These are phyloP conservation scores for Bathelium albidoporum DNA, from an alignment of 495 filamentous ascomycete genomes.

Conservation along the genomic window DNA sequence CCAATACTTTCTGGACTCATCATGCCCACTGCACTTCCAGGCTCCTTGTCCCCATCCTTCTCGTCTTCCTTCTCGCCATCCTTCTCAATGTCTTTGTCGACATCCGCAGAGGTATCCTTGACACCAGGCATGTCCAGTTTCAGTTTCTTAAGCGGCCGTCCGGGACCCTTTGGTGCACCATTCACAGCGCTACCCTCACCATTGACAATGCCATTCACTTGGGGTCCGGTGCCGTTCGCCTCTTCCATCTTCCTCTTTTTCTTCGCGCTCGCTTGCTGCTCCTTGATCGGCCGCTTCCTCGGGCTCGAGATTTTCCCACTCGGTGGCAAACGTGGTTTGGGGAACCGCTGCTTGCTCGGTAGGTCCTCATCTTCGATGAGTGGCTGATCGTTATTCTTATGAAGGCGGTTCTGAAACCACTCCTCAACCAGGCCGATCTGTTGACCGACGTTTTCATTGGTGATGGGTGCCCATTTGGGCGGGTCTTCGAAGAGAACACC, in stretches of 20 bases:
- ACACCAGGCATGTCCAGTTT: slow-evolving; percentile 27
- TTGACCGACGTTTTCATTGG: slow-evolving; percentile 58
- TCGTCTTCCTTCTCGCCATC: slow-evolving; percentile 22
- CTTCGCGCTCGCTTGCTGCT: slow-evolving; percentile 60
- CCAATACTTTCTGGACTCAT: slow-evolving; percentile 33
- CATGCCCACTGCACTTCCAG: slow-evolving; percentile 26
- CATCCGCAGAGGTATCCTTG: slow-evolving; percentile 17
- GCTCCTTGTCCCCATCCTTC: slow-evolving; percentile 17
- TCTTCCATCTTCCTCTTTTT: slow-evolving; percentile 48
- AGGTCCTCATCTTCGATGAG: slow-evolving; percentile 92
- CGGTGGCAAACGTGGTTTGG: slow-evolving; percentile 86
- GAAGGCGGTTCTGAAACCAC: slow-evolving; percentile 82
- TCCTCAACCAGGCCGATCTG: slow-evolving; percentile 79
- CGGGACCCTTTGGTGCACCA: slow-evolving; percentile 8
- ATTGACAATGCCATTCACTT: slow-evolving; percentile 7
- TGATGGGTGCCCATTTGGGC: slow-evolving; percentile 66
- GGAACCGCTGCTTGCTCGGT: slow-evolving; percentile 78
- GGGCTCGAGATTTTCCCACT: slow-evolving; percentile 91
- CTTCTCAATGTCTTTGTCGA: slow-evolving; percentile 23
- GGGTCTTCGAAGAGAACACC: slow-evolving; percentile 60
- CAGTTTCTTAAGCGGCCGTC: slow-evolving; percentile 27
- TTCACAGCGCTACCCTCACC: slow-evolving; percentile 2
- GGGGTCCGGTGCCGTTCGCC: slow-evolving; percentile 19
- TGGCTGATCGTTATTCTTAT: slow-evolving; percentile 67
- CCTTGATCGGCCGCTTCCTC: slow-evolving; percentile 73